Conservation (phyloP, 1,284 basidiomycete genomes). For the Salmacisia buchloeana region DNA sequence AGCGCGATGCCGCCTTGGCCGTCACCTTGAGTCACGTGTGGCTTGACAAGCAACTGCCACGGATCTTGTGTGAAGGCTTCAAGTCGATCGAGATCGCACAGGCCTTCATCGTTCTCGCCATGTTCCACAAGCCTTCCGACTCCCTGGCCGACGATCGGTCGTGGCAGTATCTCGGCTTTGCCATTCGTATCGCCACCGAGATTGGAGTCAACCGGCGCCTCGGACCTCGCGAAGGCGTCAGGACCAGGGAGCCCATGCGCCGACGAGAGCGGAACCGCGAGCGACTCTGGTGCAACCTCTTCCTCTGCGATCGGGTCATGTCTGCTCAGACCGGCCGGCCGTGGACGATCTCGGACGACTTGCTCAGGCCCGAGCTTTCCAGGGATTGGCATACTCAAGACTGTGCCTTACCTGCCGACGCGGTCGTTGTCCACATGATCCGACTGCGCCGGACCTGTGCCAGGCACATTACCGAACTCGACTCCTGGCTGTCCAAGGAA, state of each 20-base stretch:
- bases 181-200: conserved; percentile 41
- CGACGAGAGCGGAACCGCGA: conserved; percentile 34
- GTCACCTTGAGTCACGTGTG: conserved; percentile 31
- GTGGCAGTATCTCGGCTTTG: conserved; percentile 42
- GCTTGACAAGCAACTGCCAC: conserved; percentile 34
- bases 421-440: conserved; percentile 34
- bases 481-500: conserved; percentile 16
- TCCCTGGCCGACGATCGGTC: conserved; percentile 39
- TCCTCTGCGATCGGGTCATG: conserved; percentile 36
- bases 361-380: conserved; percentile 26
- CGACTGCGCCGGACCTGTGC: conserved; percentile 31
- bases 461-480: conserved; percentile 31
- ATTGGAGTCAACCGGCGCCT: conserved; percentile 37
- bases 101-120: conserved; percentile 35
- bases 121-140: conserved; percentile 35
- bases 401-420: conserved; percentile 37
- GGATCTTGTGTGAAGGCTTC: conserved; percentile 35
- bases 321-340: conserved; percentile 39
- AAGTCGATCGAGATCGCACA: conserved; percentile 42
- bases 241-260: conserved; percentile 31
- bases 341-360: conserved; percentile 34
- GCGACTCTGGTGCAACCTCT: conserved; percentile 37
- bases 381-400: conserved; percentile 39
- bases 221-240: conserved; percentile 23
- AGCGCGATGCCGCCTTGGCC: conserved; percentile 32